Percentiles rank a stretch among this genome's conserved stretches.
Evolutionary conservation across 371 early-diverging fungal species (phyloP).

Genomic region (Actinomortierella ambigua): DNA sequence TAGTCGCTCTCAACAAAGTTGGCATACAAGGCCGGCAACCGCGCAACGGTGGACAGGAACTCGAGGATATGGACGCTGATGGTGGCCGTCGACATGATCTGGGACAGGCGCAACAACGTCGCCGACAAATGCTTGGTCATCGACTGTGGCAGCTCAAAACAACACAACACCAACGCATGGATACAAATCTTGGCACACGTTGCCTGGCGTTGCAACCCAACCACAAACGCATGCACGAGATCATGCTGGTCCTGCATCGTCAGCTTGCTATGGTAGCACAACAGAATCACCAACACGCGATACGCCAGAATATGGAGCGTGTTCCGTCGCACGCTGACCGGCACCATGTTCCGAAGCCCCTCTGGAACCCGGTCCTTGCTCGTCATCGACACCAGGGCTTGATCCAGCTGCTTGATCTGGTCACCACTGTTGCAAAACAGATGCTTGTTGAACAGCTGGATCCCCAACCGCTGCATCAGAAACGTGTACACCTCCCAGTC

Average conservation of each 20-base stretch:
- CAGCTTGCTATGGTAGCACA: conserved; percentile 80
- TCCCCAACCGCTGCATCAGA: conserved; percentile 65
- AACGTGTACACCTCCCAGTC: conserved; percentile 69
- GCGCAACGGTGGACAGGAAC: conserved; percentile 85
- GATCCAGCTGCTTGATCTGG: conserved; percentile 47
- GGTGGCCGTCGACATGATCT: conserved; percentile 81
- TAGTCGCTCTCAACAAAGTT: conserved; percentile 87
- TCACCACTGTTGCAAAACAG: conserved; percentile 66
- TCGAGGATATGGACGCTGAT: conserved; percentile 89
- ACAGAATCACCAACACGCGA: conserved; percentile 66
- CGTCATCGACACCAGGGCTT: conserved; percentile 32
- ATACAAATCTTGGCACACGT: conserved; percentile 80
- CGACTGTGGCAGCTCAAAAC: conserved; percentile 81
- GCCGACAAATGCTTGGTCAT: conserved; percentile 78
- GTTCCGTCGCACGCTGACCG: conserved; percentile 42
- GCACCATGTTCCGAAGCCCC: conserved; percentile 25
- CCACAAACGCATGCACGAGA: conserved; percentile 76
- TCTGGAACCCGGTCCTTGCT: conserved; percentile 30
- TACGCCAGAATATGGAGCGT: conserved; percentile 60
- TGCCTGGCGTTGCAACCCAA: conserved; percentile 79
- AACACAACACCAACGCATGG: conserved; percentile 80
- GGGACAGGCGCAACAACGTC: conserved; percentile 77
- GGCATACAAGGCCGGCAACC: conserved; percentile 78
- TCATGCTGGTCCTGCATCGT: conserved; percentile 73
- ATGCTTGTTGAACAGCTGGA: conserved; percentile 76